phyloP scores from a whole-genome alignment of 208 protist genomes.

The Trichomonas vaginalis region DNA sequence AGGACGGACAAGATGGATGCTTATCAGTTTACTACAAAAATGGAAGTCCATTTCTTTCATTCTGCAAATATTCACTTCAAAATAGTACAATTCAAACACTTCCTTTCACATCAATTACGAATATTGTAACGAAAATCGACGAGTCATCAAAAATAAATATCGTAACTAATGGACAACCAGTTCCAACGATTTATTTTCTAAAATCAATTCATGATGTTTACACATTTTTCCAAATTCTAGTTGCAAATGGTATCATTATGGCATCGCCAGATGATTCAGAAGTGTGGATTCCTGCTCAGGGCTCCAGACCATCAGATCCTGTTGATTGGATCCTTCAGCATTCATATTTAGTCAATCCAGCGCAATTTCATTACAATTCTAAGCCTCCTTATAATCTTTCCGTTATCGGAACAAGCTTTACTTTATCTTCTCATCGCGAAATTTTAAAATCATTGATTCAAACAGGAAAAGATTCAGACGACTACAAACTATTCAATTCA shows the following conservation, averaged over 20 bases:
- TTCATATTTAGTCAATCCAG: neutral
- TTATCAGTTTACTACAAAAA: neutral
- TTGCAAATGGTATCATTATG: neutral
- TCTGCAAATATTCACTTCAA: neutral
- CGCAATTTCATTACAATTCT: neutral
- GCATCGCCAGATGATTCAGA: neutral
- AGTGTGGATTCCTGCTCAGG: neutral
- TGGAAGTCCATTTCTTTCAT: neutral
- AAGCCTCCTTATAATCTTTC: neutral
- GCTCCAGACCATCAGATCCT: neutral
- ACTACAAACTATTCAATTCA: neutral
- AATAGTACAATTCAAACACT: neutral
- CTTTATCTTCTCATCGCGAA: neutral
- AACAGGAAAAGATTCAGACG: neutral
- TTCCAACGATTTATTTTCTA: neutral
- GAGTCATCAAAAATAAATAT: neutral
- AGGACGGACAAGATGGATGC: neutral
- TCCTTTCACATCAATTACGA: neutral
- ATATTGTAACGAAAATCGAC: neutral
- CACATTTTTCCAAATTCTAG: neutral
- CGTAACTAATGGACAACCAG: neutral
- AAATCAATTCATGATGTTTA: conserved; percentile 14
- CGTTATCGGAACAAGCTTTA: neutral
- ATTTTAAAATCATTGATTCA: neutral
- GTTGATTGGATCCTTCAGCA: neutral